These are phyloP conservation scores for Termitomyces sp. DNA, from an alignment of 768 basidiomycete genomes.

Conservation along the genomic window DNA sequence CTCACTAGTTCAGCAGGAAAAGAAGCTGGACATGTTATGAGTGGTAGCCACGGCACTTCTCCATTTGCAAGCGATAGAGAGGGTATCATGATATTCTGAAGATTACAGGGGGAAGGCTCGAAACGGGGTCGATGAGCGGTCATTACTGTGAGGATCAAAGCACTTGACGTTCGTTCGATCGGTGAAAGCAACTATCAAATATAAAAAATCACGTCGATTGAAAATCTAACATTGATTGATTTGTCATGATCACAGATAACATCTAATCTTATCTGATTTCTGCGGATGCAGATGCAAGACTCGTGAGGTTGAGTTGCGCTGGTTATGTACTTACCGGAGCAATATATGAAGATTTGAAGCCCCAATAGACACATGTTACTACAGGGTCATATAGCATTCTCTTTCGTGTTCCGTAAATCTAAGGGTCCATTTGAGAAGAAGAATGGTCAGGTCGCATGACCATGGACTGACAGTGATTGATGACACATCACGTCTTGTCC, in stretches of 20 bases:
- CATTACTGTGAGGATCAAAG: background rate
- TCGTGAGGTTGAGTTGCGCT: too few relatives aligned
- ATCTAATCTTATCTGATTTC: constrained; percentile 1
- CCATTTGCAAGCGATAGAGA: constrained; percentile 2
- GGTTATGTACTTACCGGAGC: too few relatives aligned
- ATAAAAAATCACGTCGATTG: too few relatives aligned
- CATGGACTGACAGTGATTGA: background rate
- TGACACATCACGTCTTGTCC: background rate
- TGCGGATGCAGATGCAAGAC: too few relatives aligned
- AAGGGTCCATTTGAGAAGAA: background rate
- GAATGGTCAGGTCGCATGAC: constrained; percentile 5
- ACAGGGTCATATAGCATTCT: too few relatives aligned
- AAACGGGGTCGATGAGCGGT: constrained; percentile 15
- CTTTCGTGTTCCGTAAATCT: constrained; percentile 1
- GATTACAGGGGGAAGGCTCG: constrained; percentile 13
- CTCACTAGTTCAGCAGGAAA: constrained; percentile 43
- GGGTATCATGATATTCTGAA: background rate
- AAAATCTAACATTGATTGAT: background rate
- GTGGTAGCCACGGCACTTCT: constrained; percentile 24
- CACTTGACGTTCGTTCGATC: too few relatives aligned
- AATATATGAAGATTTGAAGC: too few relatives aligned
- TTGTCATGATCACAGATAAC: background rate
- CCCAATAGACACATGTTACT: too few relatives aligned
- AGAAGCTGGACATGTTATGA: constrained; percentile 37
- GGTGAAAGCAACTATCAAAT: too few relatives aligned